A percentile compares a stretch with the other conserved stretches of the same genome.
Evolutionary conservation across 164 flowering plant species (phyloP).

Genomic region (Aristolochia contorta): DNA sequence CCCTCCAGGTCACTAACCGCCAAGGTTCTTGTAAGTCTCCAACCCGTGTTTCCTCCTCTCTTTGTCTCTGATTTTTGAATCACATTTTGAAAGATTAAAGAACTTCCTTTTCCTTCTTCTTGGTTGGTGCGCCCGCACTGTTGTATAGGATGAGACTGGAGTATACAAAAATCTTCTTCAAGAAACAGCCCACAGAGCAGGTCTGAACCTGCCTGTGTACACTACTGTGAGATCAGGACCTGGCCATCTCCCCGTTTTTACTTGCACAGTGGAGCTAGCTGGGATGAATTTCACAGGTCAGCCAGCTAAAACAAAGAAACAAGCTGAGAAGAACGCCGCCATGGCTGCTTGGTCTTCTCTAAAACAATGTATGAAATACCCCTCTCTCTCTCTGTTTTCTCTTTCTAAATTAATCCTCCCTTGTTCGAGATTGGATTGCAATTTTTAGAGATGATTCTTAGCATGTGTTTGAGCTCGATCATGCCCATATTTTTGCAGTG

Average conservation of each 20-base stretch:
- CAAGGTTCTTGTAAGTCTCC: conserved; percentile 51
- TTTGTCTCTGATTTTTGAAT: background rate
- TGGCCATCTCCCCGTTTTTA: conserved; percentile 59
- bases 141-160: conserved; percentile 61
- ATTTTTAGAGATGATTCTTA: background rate
- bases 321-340: conserved; percentile 91
- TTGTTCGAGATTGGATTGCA: background rate
- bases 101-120: conserved; percentile 1
- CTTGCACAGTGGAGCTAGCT: conserved; percentile 62
- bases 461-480: conserved; percentile 5
- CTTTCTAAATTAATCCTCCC: background rate
- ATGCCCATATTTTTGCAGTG: conserved; percentile 21
- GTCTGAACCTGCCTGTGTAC: conserved; percentile 54
- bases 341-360: conserved; percentile 77
- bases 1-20: conserved; percentile 69
- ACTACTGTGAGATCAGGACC: conserved; percentile 65
- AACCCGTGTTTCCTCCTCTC: background rate
- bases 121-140: background rate
- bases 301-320: conserved; percentile 76
- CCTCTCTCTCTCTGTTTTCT: background rate
- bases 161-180: conserved; percentile 48
- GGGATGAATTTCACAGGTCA: conserved; percentile 58
- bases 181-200: conserved; percentile 66
- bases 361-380: conserved; percentile 32
- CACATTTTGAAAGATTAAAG: background rate